Conservation (phyloP, 2,329 filamentous ascomycete genomes). For the Exophiala phaeomuriformis region DNA sequence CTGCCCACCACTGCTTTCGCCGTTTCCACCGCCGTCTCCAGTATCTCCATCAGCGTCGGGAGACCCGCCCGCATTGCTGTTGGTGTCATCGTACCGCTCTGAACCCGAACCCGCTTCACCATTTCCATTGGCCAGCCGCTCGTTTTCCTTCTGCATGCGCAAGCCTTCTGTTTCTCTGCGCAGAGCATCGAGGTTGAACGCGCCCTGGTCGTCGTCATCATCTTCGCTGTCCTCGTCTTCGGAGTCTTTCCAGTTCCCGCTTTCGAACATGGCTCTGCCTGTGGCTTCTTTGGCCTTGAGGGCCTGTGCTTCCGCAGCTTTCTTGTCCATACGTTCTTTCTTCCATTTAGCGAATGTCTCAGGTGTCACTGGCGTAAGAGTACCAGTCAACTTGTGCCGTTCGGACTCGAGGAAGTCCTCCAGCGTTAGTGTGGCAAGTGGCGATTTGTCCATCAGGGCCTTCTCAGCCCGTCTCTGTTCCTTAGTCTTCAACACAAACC, state of each 20-base stretch:
- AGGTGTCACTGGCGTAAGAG: constrained; percentile 83
- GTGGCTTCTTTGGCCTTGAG: constrained; percentile 91
- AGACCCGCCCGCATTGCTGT: constrained; percentile 9
- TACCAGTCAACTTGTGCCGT: constrained; percentile 87
- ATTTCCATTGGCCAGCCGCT: constrained; percentile 45
- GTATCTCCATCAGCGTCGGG: constrained; percentile 13
- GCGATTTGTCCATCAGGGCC: constrained; percentile 90
- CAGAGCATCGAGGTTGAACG: constrained; percentile 76
- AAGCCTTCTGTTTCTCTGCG: constrained; percentile 76
- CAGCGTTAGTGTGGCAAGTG: constrained; percentile 84
- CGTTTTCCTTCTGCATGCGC: constrained; percentile 68
- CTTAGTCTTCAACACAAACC: constrained; percentile 94
- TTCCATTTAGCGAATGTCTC: constrained; percentile 97
- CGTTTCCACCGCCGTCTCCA: constrained; percentile 11
- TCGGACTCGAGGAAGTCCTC: constrained; percentile 97
- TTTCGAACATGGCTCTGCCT: constrained; percentile 90
- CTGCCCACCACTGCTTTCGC: constrained; percentile 10
- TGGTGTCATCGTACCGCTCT: constrained; percentile 14
- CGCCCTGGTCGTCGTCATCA: constrained; percentile 48
- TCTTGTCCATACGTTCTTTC: constrained; percentile 87
- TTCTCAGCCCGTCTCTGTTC: constrained; percentile 95
- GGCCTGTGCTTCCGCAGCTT: constrained; percentile 85
- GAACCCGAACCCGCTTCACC: constrained; percentile 25
- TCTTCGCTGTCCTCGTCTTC: constrained; percentile 57
- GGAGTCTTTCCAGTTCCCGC: constrained; percentile 75